Evolutionary conservation across 495 filamentous ascomycete species (phyloP).

Genomic region (Hypomontagnella submonticulosa): DNA sequence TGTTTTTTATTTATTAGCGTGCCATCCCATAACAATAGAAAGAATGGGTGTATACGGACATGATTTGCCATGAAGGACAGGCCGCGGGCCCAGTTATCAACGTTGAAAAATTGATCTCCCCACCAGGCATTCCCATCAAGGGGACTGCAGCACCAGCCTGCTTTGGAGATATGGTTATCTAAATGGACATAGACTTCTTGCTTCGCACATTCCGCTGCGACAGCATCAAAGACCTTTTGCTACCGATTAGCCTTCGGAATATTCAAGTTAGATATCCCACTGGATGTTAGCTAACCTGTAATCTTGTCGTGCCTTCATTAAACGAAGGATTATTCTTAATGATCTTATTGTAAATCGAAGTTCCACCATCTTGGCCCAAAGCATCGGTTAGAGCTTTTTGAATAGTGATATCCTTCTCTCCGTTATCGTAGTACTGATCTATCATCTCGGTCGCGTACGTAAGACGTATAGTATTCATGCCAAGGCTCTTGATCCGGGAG

Average conservation of each 20-base stretch:
- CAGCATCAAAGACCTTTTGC: conserved; percentile 59
- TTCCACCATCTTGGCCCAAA: conserved; percentile 56
- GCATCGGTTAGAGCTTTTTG: conserved; percentile 57
- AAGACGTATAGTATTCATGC: conserved; percentile 66
- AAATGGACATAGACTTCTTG: conserved; percentile 66
- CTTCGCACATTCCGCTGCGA: conserved; percentile 58
- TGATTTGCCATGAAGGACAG: conserved; percentile 64
- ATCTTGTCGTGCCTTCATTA: conserved; percentile 53
- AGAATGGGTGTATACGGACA: conserved; percentile 44
- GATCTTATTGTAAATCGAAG: conserved; percentile 53
- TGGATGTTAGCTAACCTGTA: conserved; percentile 50
- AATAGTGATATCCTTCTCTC: conserved; percentile 59
- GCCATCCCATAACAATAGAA: not conserved
- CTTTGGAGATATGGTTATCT: conserved; percentile 70
- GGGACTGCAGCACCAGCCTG: conserved; percentile 65
- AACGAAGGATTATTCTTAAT: conserved; percentile 60
- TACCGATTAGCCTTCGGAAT: conserved; percentile 5
- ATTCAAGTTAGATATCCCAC: not conserved
- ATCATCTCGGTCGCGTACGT: conserved; percentile 69
- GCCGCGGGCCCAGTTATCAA: conserved; percentile 64
- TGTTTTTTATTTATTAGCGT: conserved; percentile 32
- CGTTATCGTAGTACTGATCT: conserved; percentile 63
- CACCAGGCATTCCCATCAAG: conserved; percentile 69
- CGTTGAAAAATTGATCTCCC: conserved; percentile 65
- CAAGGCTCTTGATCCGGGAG: conserved; percentile 58